A percentile compares a stretch with the other conserved stretches of the same genome.
Conservation (phyloP, 331 rosid genomes). For the Dryas integrifolia region DNA sequence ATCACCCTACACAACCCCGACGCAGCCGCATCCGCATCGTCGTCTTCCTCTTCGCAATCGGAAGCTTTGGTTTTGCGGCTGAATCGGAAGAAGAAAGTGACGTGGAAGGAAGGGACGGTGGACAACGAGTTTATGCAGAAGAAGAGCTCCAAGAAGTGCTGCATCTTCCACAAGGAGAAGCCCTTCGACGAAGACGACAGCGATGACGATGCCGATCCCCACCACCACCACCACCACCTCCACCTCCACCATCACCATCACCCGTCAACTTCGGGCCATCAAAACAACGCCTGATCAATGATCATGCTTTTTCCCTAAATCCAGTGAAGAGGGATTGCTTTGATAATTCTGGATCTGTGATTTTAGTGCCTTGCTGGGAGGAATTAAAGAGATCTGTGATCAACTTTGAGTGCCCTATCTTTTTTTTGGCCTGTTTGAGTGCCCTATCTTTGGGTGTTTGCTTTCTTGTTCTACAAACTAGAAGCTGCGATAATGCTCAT, state of each 20-base stretch:
- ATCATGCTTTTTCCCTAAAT: background rate
- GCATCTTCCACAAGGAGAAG: constrained; percentile 88
- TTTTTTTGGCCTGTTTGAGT: too few species aligned
- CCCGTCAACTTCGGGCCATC: background rate
- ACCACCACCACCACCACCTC: constrained; percentile 14
- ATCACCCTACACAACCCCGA: constrained; percentile 44
- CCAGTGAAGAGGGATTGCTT: too few species aligned
- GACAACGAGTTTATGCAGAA: constrained; percentile 97
- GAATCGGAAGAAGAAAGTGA: constrained; percentile 78
- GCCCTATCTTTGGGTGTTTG: too few species aligned
- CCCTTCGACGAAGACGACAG: constrained; percentile 90
- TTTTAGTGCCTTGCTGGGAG: background rate
- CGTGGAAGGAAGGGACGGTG: constrained; percentile 90
- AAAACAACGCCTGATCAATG: background rate
- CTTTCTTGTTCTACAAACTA: too few species aligned
- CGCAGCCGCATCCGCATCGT: constrained; percentile 25
- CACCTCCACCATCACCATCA: background rate
- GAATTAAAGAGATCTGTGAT: too few species aligned
- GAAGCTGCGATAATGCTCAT: too few species aligned
- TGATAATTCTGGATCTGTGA: background rate
- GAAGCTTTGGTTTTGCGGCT: constrained; percentile 65
- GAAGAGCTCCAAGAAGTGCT: constrained; percentile 94
- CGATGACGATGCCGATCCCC: constrained; percentile 50
- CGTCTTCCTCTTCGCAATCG: constrained; percentile 43
- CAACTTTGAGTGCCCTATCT: too few species aligned